These are phyloP conservation scores for Ogataea saltuana DNA, from an alignment of 805 yeast species.

Conservation along the genomic window DNA sequence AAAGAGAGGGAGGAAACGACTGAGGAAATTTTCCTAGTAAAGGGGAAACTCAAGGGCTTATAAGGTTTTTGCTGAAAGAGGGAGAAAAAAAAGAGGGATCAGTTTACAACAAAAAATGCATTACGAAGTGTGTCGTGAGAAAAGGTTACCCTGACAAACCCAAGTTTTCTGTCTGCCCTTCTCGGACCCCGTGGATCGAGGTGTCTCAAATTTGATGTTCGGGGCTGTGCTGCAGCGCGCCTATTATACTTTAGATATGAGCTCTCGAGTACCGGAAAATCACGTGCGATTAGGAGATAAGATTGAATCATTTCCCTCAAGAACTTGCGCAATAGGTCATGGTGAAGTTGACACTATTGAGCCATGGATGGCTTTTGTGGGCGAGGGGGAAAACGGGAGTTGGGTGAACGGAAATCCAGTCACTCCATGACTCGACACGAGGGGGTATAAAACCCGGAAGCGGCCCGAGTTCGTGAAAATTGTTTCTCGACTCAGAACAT, in stretches of 20 bases:
- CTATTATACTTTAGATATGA: no score
- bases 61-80: neutral
- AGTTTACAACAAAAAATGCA: neutral
- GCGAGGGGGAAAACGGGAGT: constrained; percentile 5
- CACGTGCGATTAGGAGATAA: constrained; percentile 6
- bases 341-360: neutral
- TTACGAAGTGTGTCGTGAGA: neutral
- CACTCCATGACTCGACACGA: neutral
- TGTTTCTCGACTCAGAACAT: neutral
- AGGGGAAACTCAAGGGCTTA: neutral
- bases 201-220: no score
- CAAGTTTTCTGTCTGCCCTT: neutral
- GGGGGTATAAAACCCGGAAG: neutral
- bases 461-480: neutral
- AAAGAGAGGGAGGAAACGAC: neutral
- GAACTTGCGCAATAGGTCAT: constrained; percentile 2
- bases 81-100: neutral
- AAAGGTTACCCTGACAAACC: neutral
- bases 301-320: neutral
- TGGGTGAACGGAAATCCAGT: neutral
- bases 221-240: no score
- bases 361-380: neutral
- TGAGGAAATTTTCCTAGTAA: neutral
- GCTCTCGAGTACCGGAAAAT: no score
- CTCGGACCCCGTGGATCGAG: neutral